phyloP scores from a whole-genome alignment of 2,329 filamentous ascomycete genomes.

The Hysterium pulicare region DNA sequence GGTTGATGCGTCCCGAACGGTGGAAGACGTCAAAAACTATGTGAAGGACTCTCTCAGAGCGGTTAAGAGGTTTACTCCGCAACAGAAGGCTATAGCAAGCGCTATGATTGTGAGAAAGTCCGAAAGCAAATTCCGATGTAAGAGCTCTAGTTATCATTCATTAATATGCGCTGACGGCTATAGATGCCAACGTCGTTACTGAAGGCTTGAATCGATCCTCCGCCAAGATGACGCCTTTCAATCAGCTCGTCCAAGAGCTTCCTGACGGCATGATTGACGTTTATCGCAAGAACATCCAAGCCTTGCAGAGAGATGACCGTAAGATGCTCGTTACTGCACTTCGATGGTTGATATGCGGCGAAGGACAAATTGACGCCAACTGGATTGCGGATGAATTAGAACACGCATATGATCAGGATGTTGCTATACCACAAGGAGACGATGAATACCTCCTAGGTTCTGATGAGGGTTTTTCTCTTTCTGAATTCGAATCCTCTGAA shows the following conservation, averaged over 20 bases:
- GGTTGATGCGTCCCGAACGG: no score
- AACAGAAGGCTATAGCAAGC: background rate
- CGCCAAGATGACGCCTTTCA: background rate
- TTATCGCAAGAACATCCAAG: background rate
- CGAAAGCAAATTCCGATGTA: background rate
- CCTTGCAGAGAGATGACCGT: background rate
- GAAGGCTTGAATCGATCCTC: background rate
- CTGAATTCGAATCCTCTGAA: no score
- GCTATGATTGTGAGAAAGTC: background rate
- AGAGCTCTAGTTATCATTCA: background rate
- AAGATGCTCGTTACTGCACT: slow-evolving; percentile 3
- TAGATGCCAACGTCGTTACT: background rate
- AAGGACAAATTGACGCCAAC: slow-evolving; percentile 1
- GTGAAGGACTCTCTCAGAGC: no score
- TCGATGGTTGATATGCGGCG: slow-evolving; percentile 4
- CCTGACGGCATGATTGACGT: background rate
- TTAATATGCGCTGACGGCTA: no score
- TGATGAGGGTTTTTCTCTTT: no score
- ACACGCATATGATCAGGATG: background rate
- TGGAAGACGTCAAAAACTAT: background rate
- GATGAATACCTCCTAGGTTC: no score
- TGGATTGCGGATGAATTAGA: slow-evolving; percentile 6
- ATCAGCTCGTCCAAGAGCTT: background rate
- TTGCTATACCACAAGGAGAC: background rate
- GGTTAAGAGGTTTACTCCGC: background rate